These are phyloP conservation scores for Closterium sp. DNA, from an alignment of 139 green algal genomes.

Conservation along the genomic window DNA sequence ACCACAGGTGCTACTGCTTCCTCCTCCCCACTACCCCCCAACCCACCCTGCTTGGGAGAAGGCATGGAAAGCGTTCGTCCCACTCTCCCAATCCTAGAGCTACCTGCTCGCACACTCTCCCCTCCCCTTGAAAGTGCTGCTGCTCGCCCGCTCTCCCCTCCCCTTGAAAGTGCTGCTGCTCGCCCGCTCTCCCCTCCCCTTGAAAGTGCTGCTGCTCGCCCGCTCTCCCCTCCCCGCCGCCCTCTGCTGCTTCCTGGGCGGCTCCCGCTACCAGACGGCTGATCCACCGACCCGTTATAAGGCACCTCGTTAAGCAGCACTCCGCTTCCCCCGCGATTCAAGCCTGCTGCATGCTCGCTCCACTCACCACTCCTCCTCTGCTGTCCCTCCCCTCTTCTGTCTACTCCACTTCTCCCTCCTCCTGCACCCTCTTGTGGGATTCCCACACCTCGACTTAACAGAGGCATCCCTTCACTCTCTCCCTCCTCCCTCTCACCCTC, in stretches of 20 bases:
- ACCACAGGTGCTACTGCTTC: background rate
- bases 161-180: too few species aligned
- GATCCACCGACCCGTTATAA: background rate
- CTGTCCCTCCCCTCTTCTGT: background rate
- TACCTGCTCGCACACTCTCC: background rate
- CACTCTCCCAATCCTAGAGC: background rate
- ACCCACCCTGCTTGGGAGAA: background rate
- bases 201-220: too few species aligned
- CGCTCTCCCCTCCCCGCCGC: background rate
- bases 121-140: too few species aligned
- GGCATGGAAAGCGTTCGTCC: background rate
- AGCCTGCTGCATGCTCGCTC: background rate
- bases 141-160: background rate
- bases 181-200: conserved; percentile 1
- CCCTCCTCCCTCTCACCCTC: background rate
- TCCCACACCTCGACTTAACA: background rate
- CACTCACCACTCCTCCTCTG: background rate
- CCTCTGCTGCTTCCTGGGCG: background rate
- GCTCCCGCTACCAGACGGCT: background rate
- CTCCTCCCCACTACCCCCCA: background rate
- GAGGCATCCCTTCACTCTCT: background rate
- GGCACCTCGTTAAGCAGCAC: background rate
- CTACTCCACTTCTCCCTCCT: background rate
- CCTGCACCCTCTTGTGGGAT: background rate
- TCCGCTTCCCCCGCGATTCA: background rate